These are phyloP conservation scores for Conoideocrella luteorostrata DNA, from an alignment of 2,329 filamentous ascomycete species.

Conservation along the genomic window DNA sequence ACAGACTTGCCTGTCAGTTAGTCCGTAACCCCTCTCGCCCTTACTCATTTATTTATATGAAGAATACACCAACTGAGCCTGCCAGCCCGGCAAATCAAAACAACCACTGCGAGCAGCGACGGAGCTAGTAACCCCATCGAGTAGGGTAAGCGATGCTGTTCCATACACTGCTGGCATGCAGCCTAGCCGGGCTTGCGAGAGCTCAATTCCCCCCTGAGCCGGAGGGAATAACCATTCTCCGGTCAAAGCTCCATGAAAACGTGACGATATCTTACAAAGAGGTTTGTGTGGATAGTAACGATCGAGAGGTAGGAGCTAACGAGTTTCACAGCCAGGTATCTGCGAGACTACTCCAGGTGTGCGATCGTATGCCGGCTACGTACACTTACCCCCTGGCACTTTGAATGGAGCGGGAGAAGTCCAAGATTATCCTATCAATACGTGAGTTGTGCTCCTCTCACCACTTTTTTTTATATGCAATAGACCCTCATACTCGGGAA, in stretches of 20 bases:
- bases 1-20: too few relatives aligned
- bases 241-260: slow-evolving; percentile 51
- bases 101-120: too few relatives aligned
- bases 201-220: slow-evolving; percentile 25
- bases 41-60: too few relatives aligned
- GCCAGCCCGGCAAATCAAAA: too few relatives aligned
- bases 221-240: slow-evolving; percentile 38
- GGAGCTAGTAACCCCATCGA: too few relatives aligned
- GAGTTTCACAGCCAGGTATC: slow-evolving; percentile 42
- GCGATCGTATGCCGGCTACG: slow-evolving; percentile 61
- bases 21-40: too few relatives aligned
- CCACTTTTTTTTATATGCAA: too few relatives aligned
- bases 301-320: not conserved
- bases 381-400: slow-evolving; percentile 43
- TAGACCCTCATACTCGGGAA: too few relatives aligned
- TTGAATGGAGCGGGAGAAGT: slow-evolving; percentile 38
- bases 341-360: slow-evolving; percentile 51
- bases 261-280: slow-evolving; percentile 58
- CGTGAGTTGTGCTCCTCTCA: slow-evolving; percentile 25
- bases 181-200: slow-evolving; percentile 15
- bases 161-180: slow-evolving; percentile 11
- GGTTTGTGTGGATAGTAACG: slow-evolving; percentile 17
- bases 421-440: slow-evolving; percentile 38
- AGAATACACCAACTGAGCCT: too few relatives aligned
- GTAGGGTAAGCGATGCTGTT: too few relatives aligned